Evolutionary conservation across 129 eudicot genomes (phyloP), one percentile per base, ranked within the genome.

Genomic region (Dittrichia graveolens): DNA sequence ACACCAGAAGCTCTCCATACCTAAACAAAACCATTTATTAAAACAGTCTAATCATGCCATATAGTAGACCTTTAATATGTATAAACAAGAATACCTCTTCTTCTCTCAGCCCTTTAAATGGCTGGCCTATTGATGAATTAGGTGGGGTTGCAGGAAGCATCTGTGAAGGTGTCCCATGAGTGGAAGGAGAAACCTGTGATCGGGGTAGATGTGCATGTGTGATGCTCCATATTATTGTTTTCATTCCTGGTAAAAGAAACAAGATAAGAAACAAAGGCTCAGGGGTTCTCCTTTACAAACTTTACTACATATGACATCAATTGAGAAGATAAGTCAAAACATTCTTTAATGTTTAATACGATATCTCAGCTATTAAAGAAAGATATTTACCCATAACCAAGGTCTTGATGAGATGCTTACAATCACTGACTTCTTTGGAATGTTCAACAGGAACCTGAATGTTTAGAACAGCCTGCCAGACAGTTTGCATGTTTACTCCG

Each of bases 1-100:
- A 95, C 96, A 65, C 99, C 99, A 53, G 97, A 95, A 43, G 97
- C 97, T 83, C 88, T 86, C 94, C 92, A 90, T 19, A 95, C 92
- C 98, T 92, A 71, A 72, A 56, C 79, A 77, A 71, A 72, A 16
- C 12, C 14, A 61, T 5, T 7, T 72, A 24, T 18, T 10, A 52
- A 24, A 61, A 72, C 62, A 78, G 83, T 62, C 61, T 45, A 60
- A 57, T 63, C 43, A 59, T 54, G 61, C 14, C 54, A 76, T 61
- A 31, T 19, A 5, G 48, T 72, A 65, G 11, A 76, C 42, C 8
- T 34, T 44, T 47, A n/a, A 44, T 15, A 37, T 37, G 55, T 18
- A 39, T 60, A 71, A 43, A 54, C 5, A 54, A 54, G 4, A n/a
- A 78, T 85, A 92, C 98, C 97, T 95, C 99, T 62, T 95, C 99